phyloP scores from a whole-genome alignment of 2,329 filamentous ascomycete species.

The Alternaria sp. region DNA sequence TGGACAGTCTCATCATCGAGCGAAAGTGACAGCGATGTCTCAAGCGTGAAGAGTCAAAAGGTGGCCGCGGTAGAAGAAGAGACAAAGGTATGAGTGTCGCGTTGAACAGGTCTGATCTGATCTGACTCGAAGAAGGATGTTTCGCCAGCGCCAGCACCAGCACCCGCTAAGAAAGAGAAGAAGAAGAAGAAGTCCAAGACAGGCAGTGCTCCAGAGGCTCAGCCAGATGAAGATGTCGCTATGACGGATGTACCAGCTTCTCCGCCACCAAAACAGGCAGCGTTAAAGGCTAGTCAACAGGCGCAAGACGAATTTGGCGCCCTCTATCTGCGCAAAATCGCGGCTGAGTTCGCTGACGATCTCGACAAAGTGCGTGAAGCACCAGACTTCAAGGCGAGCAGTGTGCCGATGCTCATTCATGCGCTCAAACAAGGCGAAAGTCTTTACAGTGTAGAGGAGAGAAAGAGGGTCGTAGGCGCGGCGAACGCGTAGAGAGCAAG shows the following conservation, averaged over 20 bases:
- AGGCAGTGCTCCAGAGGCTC: slow-evolving; percentile 2
- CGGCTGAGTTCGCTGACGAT: slow-evolving; percentile 75
- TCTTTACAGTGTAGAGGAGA: slow-evolving; percentile 65
- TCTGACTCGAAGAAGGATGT: slow-evolving; percentile 1
- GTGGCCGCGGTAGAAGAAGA: slow-evolving; percentile 1
- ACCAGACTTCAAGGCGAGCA: slow-evolving; percentile 72
- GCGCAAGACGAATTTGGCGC: slow-evolving; percentile 59
- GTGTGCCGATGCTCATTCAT: slow-evolving; percentile 67
- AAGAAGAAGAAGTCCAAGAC: slow-evolving; percentile 15
- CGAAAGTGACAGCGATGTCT: slow-evolving; percentile 40
- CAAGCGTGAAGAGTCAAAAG: slow-evolving; percentile 19
- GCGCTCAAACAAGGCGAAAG: slow-evolving; percentile 71
- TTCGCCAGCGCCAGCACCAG: slow-evolving; percentile 5
- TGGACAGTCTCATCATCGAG: slow-evolving; percentile 37
- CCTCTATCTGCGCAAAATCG: slow-evolving; percentile 73
- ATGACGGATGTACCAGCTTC: slow-evolving; percentile 27
- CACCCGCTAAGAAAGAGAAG: slow-evolving; percentile 19
- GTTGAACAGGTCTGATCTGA: not conserved
- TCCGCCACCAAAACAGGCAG: slow-evolving; percentile 5
- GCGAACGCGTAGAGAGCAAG: slow-evolving; percentile 6
- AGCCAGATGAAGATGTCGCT: slow-evolving; percentile 16
- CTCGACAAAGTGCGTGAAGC: slow-evolving; percentile 72
- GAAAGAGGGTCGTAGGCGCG: slow-evolving; percentile 48
- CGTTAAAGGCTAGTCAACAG: not conserved
- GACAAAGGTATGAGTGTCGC: not conserved